These are phyloP conservation scores for Puccinia coronata DNA, from an alignment of 1,284 basidiomycete genomes.

Conservation along the genomic window DNA sequence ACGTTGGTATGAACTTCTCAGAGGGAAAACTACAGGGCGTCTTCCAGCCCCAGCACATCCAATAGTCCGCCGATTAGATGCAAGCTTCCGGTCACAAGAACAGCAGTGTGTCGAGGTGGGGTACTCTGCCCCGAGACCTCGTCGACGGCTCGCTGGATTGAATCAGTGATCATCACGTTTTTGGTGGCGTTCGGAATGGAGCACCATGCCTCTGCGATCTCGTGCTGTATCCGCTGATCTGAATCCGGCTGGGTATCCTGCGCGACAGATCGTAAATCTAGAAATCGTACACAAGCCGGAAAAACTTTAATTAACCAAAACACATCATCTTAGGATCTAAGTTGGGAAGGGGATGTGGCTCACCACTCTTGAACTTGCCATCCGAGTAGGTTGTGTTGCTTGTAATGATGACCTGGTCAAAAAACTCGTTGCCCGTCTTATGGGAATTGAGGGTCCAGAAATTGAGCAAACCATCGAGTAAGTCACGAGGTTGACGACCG, in stretches of 20 bases:
- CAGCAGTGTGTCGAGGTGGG: conserved; percentile 60
- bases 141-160: conserved; percentile 82
- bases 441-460: conserved; percentile 56
- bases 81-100: conserved; percentile 87
- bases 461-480: conserved; percentile 69
- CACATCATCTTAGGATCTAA: no score
- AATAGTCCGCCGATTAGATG: conserved; percentile 94
- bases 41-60: conserved; percentile 37
- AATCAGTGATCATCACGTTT: conserved; percentile 75
- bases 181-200: conserved; percentile 66
- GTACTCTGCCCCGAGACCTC: not conserved
- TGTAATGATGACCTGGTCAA: conserved; percentile 87
- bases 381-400: conserved; percentile 90
- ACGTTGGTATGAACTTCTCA: conserved; percentile 57
- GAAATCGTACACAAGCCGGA: not conserved
- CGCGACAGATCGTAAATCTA: conserved; percentile 56
- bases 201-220: conserved; percentile 74
- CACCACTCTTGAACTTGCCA: conserved; percentile 66
- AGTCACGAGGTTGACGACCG: conserved; percentile 75
- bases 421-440: conserved; percentile 60
- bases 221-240: conserved; percentile 72
- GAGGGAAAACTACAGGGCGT: not conserved
- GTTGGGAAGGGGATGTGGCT: not conserved
- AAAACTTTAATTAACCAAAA: no score
- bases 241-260: conserved; percentile 69